These are phyloP conservation scores for Ceratocystis albifundus DNA, from an alignment of 2,329 filamentous ascomycete species.

Conservation along the genomic window DNA sequence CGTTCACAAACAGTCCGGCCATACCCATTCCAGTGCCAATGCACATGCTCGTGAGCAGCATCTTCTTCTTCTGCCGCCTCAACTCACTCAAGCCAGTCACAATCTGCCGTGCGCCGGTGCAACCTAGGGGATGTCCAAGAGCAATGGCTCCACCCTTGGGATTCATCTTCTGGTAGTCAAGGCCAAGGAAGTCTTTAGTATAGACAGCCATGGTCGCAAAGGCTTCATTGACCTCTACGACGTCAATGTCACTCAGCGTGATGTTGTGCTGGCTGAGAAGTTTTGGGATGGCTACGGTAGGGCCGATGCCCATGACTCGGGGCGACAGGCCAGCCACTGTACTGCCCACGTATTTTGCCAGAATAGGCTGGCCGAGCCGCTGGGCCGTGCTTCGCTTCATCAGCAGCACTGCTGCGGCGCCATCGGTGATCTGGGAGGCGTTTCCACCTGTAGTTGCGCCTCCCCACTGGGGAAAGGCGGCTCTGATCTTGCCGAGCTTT, in stretches of 20 bases:
- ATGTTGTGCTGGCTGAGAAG: slow-evolving; percentile 70
- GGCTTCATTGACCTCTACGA: slow-evolving; percentile 92
- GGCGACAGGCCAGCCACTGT: slow-evolving; percentile 84
- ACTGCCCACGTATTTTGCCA: slow-evolving; percentile 88
- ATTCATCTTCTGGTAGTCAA: slow-evolving; percentile 70
- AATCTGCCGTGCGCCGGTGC: slow-evolving; percentile 68
- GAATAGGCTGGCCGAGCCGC: slow-evolving; percentile 76
- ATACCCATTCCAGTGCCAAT: slow-evolving; percentile 59
- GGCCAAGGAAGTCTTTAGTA: slow-evolving; percentile 60
- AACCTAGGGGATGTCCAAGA: slow-evolving; percentile 69
- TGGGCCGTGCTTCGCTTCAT: slow-evolving; percentile 91
- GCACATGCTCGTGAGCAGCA: slow-evolving; percentile 86
- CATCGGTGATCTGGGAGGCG: slow-evolving; percentile 88
- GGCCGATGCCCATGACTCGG: slow-evolving; percentile 92
- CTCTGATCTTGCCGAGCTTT: slow-evolving; percentile 67
- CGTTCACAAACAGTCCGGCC: slow-evolving; percentile 55
- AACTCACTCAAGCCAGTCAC: slow-evolving; percentile 83
- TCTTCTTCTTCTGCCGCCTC: slow-evolving; percentile 75
- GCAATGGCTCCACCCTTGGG: slow-evolving; percentile 71
- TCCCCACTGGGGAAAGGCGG: slow-evolving; percentile 84
- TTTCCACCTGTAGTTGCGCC: slow-evolving; percentile 83
- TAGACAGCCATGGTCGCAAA: slow-evolving; percentile 98
- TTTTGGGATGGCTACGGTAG: slow-evolving; percentile 65
- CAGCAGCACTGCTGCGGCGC: slow-evolving; percentile 73
- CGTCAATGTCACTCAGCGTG: slow-evolving; percentile 68